Percentiles rank a stretch among this genome's conserved stretches.
These are phyloP conservation scores for Microcyclospora pomicola DNA, from an alignment of 2,329 filamentous ascomycete genomes.

Conservation along the genomic window DNA sequence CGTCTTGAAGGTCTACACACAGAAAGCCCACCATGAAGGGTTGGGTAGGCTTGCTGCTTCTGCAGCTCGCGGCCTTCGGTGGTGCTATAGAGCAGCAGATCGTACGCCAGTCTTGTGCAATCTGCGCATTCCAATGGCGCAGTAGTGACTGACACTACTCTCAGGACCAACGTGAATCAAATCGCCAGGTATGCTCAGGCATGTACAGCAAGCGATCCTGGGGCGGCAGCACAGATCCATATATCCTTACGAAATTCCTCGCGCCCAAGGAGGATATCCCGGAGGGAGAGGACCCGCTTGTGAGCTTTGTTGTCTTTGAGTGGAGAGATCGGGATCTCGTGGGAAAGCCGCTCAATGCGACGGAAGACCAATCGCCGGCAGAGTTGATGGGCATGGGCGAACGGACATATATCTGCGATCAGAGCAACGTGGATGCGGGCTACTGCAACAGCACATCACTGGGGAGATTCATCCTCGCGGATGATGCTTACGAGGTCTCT, in stretches of 20 bases:
- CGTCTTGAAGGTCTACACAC: no score
- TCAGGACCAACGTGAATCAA: slow-evolving; percentile 61
- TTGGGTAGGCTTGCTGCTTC: slow-evolving; percentile 18
- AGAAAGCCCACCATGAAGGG: slow-evolving; percentile 12
- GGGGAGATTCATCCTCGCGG: slow-evolving; percentile 69
- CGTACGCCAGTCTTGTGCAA: slow-evolving; percentile 10
- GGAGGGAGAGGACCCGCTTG: slow-evolving; percentile 54
- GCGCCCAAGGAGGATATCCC: slow-evolving; percentile 37
- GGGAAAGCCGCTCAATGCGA: slow-evolving; percentile 47
- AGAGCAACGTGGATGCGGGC: slow-evolving; percentile 51
- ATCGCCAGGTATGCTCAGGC: slow-evolving; percentile 72
- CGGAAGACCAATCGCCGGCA: slow-evolving; percentile 32
- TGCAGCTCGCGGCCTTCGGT: slow-evolving; percentile 13
- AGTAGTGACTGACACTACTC: no score
- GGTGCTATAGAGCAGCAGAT: slow-evolving; percentile 19
- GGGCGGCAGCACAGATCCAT: slow-evolving; percentile 79
- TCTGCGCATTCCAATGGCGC: not conserved
- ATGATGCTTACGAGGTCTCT: slow-evolving; percentile 60
- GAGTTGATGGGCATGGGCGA: not conserved
- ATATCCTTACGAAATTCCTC: slow-evolving; percentile 72
- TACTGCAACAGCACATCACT: slow-evolving; percentile 65
- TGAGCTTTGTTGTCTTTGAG: slow-evolving; percentile 84
- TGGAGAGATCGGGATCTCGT: slow-evolving; percentile 76
- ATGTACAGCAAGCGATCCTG: slow-evolving; percentile 89
- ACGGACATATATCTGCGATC: slow-evolving; percentile 55